Conservation (phyloP, 129 eudicot genomes). For the Lactuca sativa region DNA sequence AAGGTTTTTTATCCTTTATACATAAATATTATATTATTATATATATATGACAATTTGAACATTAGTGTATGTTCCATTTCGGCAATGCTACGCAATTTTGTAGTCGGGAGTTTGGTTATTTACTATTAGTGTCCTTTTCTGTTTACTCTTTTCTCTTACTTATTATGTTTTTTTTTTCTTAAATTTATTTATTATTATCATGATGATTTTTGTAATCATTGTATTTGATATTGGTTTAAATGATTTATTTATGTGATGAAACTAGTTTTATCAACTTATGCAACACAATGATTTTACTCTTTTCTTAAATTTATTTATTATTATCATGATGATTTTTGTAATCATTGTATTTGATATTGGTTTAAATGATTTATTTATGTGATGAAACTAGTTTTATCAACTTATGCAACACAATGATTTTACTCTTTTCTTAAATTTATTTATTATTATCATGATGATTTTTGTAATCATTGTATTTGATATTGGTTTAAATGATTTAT, state of each 20-base stretch:
- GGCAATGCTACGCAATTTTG: constrained; percentile 3
- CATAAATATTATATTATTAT: constrained; percentile 16
- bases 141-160: not conserved
- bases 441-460: not conserved
- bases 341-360: not conserved
- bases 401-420: not conserved
- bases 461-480: not conserved
- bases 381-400: not conserved
- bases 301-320: not conserved
- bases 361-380: not conserved
- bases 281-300: too few relatives aligned
- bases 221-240: not conserved
- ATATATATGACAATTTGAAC: constrained; percentile 16
- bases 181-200: not conserved
- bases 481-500: too few relatives aligned
- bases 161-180: not conserved
- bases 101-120: not conserved
- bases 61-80: not conserved
- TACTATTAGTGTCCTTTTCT: not conserved
- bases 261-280: not conserved
- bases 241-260: not conserved
- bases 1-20: constrained; percentile 30
- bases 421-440: not conserved
- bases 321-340: not conserved
- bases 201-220: not conserved